Evolutionary conservation across 805 yeast genomes (phyloP).

Genomic region (Grigorovia jiainica): DNA sequence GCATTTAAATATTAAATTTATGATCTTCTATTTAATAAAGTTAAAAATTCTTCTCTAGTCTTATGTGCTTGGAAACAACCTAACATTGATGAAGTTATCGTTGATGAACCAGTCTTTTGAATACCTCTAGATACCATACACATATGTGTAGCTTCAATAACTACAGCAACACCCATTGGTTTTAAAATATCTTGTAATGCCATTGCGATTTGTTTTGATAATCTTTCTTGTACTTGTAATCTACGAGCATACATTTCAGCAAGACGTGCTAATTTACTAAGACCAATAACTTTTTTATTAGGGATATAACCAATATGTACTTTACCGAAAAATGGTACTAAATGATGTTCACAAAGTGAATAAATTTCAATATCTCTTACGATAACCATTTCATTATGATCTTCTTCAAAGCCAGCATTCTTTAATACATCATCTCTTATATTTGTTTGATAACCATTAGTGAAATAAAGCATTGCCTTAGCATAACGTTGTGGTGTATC

Average conservation of each 20-base stretch:
- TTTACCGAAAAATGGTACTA: constrained; percentile 95
- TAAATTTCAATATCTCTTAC: constrained; percentile 89
- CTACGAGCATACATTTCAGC: constrained; percentile 97
- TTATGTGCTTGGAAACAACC: constrained; percentile 94
- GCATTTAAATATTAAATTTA: no score
- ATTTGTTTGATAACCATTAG: constrained; percentile 94
- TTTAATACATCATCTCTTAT: constrained; percentile 79
- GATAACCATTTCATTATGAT: constrained; percentile 98
- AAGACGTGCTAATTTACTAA: constrained; percentile 84
- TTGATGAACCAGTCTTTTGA: constrained; percentile 88
- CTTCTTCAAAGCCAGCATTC: constrained; percentile 93
- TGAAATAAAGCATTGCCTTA: constrained; percentile 88
- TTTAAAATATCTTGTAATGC: constrained; percentile 83
- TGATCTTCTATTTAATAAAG: constrained; percentile 52
- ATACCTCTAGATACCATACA: constrained; percentile 98
- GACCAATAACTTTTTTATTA: constrained; percentile 82
- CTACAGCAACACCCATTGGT: constrained; percentile 97
- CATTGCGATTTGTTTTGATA: constrained; percentile 96
- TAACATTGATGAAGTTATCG: constrained; percentile 93
- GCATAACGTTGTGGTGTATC: constrained; percentile 97
- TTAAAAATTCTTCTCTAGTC: constrained; percentile 92
- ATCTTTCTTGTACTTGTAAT: constrained; percentile 94
- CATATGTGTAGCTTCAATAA: constrained; percentile 96
- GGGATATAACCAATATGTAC: constrained; percentile 98
- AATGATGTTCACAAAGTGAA: constrained; percentile 93